Evolutionary conservation across 768 basidiomycete species (phyloP).

Genomic region (Gyrodon lividus): DNA sequence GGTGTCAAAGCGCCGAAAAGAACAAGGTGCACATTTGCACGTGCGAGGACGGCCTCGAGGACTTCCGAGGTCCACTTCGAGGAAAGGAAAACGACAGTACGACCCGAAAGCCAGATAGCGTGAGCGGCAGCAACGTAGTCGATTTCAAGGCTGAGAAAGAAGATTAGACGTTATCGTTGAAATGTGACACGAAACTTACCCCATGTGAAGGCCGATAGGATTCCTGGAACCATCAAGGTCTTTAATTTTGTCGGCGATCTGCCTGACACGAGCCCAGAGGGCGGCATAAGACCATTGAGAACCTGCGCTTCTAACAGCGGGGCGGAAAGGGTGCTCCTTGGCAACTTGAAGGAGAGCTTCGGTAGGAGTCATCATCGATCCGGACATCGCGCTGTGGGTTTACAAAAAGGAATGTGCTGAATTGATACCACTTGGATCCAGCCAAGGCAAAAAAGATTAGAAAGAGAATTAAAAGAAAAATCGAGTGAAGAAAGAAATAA

Average conservation of each 20-base stretch:
- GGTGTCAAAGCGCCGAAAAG: slow-evolving; percentile 21
- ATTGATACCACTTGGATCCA: background rate
- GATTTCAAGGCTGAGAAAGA: slow-evolving; percentile 24
- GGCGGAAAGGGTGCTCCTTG: slow-evolving; percentile 22
- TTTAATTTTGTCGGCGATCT: slow-evolving; percentile 22
- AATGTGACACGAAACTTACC: slow-evolving; percentile 8
- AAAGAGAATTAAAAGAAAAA: background rate
- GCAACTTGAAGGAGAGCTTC: slow-evolving; percentile 32
- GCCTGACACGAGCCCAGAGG: slow-evolving; percentile 31
- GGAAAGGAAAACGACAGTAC: slow-evolving; percentile 29
- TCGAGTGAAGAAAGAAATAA: background rate
- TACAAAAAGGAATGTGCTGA: slow-evolving; percentile 2
- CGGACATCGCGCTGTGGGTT: slow-evolving; percentile 10
- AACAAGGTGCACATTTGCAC: slow-evolving; percentile 22
- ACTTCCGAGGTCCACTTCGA: slow-evolving; percentile 30
- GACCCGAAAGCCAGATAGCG: slow-evolving; percentile 29
- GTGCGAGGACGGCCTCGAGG: slow-evolving; percentile 21
- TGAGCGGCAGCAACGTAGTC: slow-evolving; percentile 31
- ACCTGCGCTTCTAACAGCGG: slow-evolving; percentile 20
- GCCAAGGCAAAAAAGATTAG: slow-evolving; percentile 5
- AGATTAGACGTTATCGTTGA: background rate
- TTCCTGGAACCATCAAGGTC: slow-evolving; percentile 13
- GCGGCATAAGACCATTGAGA: slow-evolving; percentile 31
- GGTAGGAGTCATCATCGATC: slow-evolving; percentile 24
- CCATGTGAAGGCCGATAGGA: slow-evolving; percentile 29